Evolutionary conservation across 768 basidiomycete species (phyloP).

Genomic region (Collybia sp.): DNA sequence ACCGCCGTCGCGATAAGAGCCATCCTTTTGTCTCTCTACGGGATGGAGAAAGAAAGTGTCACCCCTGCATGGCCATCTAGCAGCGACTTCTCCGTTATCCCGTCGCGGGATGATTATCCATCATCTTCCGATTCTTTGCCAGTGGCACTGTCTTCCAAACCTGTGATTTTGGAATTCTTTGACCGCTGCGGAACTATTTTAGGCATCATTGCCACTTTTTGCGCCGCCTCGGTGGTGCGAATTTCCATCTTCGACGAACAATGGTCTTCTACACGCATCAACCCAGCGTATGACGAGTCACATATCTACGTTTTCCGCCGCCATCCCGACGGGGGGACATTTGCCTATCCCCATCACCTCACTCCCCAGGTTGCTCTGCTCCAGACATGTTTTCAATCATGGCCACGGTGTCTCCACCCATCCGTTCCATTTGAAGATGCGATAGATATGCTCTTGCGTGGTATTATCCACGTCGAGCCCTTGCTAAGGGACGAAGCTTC

Average conservation of each 20-base stretch:
- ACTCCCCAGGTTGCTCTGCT: constrained; percentile 66
- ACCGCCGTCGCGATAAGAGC: constrained; percentile 75
- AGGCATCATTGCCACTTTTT: constrained; percentile 50
- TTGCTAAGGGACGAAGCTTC: constrained; percentile 63
- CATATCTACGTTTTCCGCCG: constrained; percentile 64
- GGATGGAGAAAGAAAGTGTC: constrained; percentile 65
- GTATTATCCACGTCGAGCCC: constrained; percentile 84
- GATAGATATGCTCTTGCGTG: constrained; percentile 75
- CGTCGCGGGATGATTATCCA: constrained; percentile 62
- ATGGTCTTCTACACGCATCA: constrained; percentile 61
- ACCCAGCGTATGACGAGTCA: constrained; percentile 61
- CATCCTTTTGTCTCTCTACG: constrained; percentile 63
- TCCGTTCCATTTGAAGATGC: constrained; percentile 52
- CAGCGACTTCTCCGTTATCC: constrained; percentile 55
- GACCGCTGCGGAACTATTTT: constrained; percentile 58
- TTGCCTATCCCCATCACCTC: constrained; percentile 63
- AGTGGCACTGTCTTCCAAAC: constrained; percentile 47
- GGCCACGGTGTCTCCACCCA: constrained; percentile 75
- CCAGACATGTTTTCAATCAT: constrained; percentile 73
- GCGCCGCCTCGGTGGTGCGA: constrained; percentile 58
- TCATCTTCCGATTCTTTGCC: constrained; percentile 64
- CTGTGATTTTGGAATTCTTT: constrained; percentile 69
- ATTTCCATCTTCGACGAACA: constrained; percentile 88
- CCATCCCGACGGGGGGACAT: constrained; percentile 53
- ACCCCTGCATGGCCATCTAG: constrained; percentile 78